Base-by-base conservation (phyloP, 441 rosid genomes). In the Gossypium lobatum region DNA sequence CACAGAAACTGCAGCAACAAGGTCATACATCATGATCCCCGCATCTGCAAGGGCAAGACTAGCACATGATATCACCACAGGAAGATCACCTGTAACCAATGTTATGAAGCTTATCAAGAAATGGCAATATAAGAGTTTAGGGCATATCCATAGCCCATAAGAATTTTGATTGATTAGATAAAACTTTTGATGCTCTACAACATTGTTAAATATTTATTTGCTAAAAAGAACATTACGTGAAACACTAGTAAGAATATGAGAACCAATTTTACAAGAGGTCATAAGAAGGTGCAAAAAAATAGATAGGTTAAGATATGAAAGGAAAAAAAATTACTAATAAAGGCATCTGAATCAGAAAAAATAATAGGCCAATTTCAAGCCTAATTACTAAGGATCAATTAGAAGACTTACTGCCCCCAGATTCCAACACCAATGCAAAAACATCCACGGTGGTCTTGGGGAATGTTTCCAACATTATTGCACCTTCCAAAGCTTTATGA, bases 21-120 rank as follows among this genome's bases (percentile, higher is more conserved):
- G 93, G 82, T 95, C 99, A 86, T 88, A 86, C 91, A 95, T 88
- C 98, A 90, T 87, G 75, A 93, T 93, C 70, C 99, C 96, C 0
- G 97, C 96, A 86, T 93, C 98, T 26, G 96, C 99, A 76, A 93
- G 79, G 82, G 98, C 98, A 76, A 95, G 95, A 85, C 97, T 89
- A 72, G 97, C 97, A 81, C 98, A 95, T 37, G 96, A 91, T 80
- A 91, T 84, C 53, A 91, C 83, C 67, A 89, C 93, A 26, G 98
- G 90, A 73, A 95, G 89, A 86, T 95, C 99, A 82, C 99, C 97
- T 93, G 79, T 73, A 83, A 70, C 70, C 57, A 52, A 71, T 75
- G 45, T 37, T 8, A 60, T 6, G 18, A 45, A 66, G 75, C 50
- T 74, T 58, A 64, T 65, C 5, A 55, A 80, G 50, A 57, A 62